Percentiles rank a stretch among this genome's conserved stretches.
Conservation (phyloP, 176 grass and related monocot genomes). For the Tuctoria greenei region DNA sequence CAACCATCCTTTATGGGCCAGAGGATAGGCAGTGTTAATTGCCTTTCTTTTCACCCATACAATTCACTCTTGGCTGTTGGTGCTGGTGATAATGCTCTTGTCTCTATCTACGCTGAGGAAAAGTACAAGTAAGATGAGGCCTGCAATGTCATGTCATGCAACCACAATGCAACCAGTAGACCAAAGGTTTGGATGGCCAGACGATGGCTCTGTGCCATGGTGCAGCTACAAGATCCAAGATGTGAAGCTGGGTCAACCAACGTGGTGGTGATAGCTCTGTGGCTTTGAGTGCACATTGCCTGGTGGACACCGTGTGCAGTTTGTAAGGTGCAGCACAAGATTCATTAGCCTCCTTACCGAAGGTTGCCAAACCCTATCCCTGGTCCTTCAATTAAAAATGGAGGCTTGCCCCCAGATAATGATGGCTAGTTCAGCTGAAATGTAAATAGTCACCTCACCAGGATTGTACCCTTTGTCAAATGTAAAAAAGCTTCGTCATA, state of each 20-base stretch:
- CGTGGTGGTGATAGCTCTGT: conserved; percentile 1
- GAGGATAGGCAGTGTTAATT: conserved; percentile 73
- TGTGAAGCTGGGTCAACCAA: conserved; percentile 29
- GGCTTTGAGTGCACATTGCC: conserved; percentile 35
- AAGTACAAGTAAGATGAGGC: conserved; percentile 71
- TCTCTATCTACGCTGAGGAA: conserved; percentile 89
- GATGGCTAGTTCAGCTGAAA: conserved; percentile 64
- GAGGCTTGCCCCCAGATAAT: conserved; percentile 76
- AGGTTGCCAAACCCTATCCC: conserved; percentile 44
- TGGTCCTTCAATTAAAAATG: conserved; percentile 41
- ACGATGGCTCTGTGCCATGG: conserved; percentile 29
- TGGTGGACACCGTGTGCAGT: conserved; percentile 48
- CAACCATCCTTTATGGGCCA: conserved; percentile 75
- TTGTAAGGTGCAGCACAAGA: conserved; percentile 63
- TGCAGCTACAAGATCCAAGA: conserved; percentile 52
- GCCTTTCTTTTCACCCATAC: conserved; percentile 85
- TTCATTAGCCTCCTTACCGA: conserved; percentile 90
- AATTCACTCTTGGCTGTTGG: conserved; percentile 73
- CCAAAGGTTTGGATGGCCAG: conserved; percentile 38
- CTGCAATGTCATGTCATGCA: conserved; percentile 17
- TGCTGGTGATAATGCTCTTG: conserved; percentile 69
- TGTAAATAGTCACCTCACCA: conserved; percentile 83
- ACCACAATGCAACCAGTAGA: conserved; percentile 18
- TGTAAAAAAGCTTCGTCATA: conserved; percentile 54
- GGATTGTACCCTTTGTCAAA: conserved; percentile 49